Conservation (phyloP, 768 basidiomycete genomes). For the Termitomyces sp. region DNA sequence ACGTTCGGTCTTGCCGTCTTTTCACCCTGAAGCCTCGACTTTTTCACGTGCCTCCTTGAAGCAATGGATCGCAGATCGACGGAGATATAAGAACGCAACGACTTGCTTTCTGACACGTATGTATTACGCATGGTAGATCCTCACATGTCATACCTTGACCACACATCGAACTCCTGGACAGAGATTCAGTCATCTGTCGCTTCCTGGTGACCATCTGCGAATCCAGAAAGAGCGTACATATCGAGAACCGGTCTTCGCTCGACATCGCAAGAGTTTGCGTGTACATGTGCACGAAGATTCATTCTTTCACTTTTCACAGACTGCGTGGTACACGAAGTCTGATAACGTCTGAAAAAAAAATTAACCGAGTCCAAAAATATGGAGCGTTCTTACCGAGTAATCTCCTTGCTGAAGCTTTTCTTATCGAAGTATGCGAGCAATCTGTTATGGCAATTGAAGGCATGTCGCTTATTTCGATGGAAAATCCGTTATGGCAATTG, state of each 20-base stretch:
- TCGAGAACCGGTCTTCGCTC: background rate
- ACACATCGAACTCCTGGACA: background rate
- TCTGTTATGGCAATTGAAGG: background rate
- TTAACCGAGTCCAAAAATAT: no score
- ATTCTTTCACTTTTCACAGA: no score
- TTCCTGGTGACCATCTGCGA: background rate
- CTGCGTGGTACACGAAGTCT: no score
- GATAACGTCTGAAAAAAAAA: background rate
- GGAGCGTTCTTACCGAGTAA: no score
- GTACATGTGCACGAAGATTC: background rate
- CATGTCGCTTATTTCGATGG: background rate
- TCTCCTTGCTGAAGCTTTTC: background rate
- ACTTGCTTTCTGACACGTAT: background rate
- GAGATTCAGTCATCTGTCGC: background rate
- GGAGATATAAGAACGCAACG: no score
- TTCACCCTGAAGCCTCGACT: background rate
- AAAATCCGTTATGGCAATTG: background rate
- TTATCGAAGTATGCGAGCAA: background rate
- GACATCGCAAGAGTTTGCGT: background rate
- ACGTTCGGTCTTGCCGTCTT: no score
- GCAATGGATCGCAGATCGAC: background rate
- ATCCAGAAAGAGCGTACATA: background rate
- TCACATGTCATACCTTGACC: background rate
- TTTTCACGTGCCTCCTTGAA: background rate
- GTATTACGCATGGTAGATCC: background rate